Base-by-base conservation (phyloP, 225 moss, liverwort and hornwort genomes). In the Rhytidiadelphus loreus region DNA sequence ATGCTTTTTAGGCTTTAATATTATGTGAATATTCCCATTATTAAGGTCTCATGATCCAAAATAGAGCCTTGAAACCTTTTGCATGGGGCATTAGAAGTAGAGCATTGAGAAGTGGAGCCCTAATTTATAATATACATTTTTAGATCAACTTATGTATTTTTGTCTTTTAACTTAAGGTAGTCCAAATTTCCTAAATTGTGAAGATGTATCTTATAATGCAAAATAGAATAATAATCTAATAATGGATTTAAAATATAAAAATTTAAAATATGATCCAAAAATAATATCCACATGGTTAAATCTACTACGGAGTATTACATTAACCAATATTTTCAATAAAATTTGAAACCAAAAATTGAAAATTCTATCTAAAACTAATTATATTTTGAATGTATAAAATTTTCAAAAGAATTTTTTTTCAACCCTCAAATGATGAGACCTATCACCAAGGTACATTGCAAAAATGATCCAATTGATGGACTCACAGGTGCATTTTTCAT, bases 41-140 rank as follows among this genome's bases (percentile, higher is more conserved):
- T 0, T 8, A 76, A 52, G 33, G 1, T 30, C 7, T 48, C 3
- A 1, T 1, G 0, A 73, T 0, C 11, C 6, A 30, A 30, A 18
- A 46, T 1, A 2, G 4, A 30, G 3, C 6, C 18, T 0, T 1
- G 0, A 48, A 48, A 32, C 7, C 29, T 46, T 50, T 12, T 9
- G 11, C 46, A 46, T 50, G 9, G 11, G 48, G 48, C 11, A 11
- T 50, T 11, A 50, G 10, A 44, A 72, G 3, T 72, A 72, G 10
- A 17, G 17, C 7, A 73, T 16, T 30, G 5, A 46, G 7, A 30
- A 73, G 2, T 0, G 3, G 1, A 28, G 9, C 6, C 9, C 3
- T 72, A 41, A 5, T 23, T 70, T 28, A 26, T 28, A 5, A 57
- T 30, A 41, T 21, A 43, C 3, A 32, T 50, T 69, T 83, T 3